Percentiles rank a stretch among this genome's conserved stretches.
These are phyloP conservation scores for Narthecium ossifragum DNA, from an alignment of 106 monocot genomes.

Conservation along the genomic window DNA sequence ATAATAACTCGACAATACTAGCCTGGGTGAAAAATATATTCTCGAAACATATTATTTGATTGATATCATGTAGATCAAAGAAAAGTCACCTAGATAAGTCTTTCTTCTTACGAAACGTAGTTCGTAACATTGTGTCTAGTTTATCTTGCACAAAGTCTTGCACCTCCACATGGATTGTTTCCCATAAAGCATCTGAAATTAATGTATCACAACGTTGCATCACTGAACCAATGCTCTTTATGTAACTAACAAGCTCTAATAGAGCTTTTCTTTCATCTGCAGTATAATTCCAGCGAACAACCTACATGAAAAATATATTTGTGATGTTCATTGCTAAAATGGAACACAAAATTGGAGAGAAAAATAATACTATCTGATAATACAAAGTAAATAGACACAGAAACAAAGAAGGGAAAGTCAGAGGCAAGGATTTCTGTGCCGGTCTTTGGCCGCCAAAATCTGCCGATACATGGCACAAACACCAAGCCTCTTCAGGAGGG, in stretches of 20 bases:
- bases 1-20: too few relatives aligned
- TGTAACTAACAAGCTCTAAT: slow-evolving; percentile 74
- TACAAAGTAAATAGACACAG: too few relatives aligned
- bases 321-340: too few relatives aligned
- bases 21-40: too few relatives aligned
- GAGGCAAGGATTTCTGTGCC: too few relatives aligned
- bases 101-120: slow-evolving; percentile 97
- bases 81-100: slow-evolving; percentile 69
- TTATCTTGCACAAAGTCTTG: slow-evolving; percentile 99
- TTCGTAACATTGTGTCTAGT: slow-evolving; percentile 74
- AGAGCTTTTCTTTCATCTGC: slow-evolving; percentile 83
- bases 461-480: too few relatives aligned
- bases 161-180: slow-evolving; percentile 95
- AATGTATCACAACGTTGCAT: slow-evolving; percentile 93
- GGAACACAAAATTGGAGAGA: too few relatives aligned
- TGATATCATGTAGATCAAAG: not conserved
- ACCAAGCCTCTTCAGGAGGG: too few relatives aligned
- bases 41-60: not conserved
- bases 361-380: too few relatives aligned
- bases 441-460: too few relatives aligned
- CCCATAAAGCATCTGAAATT: slow-evolving; percentile 94
- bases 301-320: slow-evolving; percentile 36
- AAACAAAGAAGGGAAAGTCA: too few relatives aligned
- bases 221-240: slow-evolving; percentile 94
- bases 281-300: slow-evolving; percentile 90